Evolutionary conservation across 345 rosid species (phyloP).

Genomic region (Firmiana major): DNA sequence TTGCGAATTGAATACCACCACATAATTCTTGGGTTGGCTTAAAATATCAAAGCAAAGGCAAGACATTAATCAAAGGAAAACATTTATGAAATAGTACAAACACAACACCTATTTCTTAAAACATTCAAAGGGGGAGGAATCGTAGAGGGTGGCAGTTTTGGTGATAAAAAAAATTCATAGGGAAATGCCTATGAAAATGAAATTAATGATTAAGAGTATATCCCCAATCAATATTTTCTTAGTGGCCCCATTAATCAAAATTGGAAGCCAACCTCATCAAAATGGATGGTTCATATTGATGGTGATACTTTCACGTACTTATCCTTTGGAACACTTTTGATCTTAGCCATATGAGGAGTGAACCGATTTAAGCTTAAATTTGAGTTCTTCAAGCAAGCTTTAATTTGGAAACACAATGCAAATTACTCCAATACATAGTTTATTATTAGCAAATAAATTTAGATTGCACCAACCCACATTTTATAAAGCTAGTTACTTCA

Average conservation of each 20-base stretch:
- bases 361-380: not conserved
- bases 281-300: constrained; percentile 10
- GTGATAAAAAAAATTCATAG: not conserved
- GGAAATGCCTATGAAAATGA: not conserved
- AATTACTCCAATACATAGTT: not conserved
- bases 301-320: not conserved
- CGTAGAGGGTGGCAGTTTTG: not conserved
- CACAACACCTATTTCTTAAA: not conserved
- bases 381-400: not conserved
- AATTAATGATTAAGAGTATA: constrained; percentile 1
- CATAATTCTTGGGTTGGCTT: too few species aligned
- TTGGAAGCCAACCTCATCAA: constrained; percentile 9
- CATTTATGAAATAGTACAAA: too few species aligned
- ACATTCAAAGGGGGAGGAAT: not conserved
- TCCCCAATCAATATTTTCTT: not conserved
- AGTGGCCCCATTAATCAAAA: constrained; percentile 8
- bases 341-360: constrained; percentile 1
- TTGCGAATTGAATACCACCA: too few species aligned
- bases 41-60: too few species aligned
- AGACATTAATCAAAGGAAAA: too few species aligned
- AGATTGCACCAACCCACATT: not conserved
- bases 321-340: not conserved
- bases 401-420: not conserved
- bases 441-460: not conserved
- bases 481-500: not conserved